These are phyloP conservation scores for Pleurotus citrinopileatus DNA, from an alignment of 768 basidiomycete genomes.

Conservation along the genomic window DNA sequence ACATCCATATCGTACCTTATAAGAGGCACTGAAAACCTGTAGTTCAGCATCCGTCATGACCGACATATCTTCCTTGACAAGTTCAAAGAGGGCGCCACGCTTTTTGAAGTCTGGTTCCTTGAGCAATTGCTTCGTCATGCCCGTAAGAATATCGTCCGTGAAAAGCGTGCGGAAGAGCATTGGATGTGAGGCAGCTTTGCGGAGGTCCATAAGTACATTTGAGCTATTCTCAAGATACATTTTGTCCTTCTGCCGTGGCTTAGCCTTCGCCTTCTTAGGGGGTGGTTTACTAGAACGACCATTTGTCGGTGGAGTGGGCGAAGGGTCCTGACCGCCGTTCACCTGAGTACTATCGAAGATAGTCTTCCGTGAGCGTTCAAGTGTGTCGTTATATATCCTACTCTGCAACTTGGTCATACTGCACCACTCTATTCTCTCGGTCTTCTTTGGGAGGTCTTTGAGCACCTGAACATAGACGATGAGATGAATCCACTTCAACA, in stretches of 20 bases:
- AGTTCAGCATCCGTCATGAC: slow-evolving; percentile 98
- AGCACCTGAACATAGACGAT: slow-evolving; percentile 60
- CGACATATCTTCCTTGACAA: slow-evolving; percentile 96
- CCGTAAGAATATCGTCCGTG: slow-evolving; percentile 69
- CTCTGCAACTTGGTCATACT: slow-evolving; percentile 84
- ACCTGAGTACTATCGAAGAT: slow-evolving; percentile 48
- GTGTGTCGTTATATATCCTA: slow-evolving; percentile 80
- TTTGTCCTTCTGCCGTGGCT: slow-evolving; percentile 55
- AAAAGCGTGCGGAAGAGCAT: slow-evolving; percentile 91
- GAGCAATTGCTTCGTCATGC: slow-evolving; percentile 78
- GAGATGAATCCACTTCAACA: not conserved
- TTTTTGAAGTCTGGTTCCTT: slow-evolving; percentile 92
- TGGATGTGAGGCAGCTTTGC: slow-evolving; percentile 95
- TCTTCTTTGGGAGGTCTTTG: slow-evolving; percentile 89
- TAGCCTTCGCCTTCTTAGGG: slow-evolving; percentile 45
- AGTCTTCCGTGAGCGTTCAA: slow-evolving; percentile 82
- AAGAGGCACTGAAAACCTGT: slow-evolving; percentile 79
- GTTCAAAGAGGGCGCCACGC: slow-evolving; percentile 73
- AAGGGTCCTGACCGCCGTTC: slow-evolving; percentile 21
- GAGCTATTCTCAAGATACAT: slow-evolving; percentile 77
- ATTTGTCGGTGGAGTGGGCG: slow-evolving; percentile 19
- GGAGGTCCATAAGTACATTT: slow-evolving; percentile 95
- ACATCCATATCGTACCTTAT: slow-evolving; percentile 59
- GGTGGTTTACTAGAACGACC: slow-evolving; percentile 21
- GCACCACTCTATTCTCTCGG: slow-evolving; percentile 93